Conservation (phyloP, 78 protist species). For the Emiliania huxleyi region DNA sequence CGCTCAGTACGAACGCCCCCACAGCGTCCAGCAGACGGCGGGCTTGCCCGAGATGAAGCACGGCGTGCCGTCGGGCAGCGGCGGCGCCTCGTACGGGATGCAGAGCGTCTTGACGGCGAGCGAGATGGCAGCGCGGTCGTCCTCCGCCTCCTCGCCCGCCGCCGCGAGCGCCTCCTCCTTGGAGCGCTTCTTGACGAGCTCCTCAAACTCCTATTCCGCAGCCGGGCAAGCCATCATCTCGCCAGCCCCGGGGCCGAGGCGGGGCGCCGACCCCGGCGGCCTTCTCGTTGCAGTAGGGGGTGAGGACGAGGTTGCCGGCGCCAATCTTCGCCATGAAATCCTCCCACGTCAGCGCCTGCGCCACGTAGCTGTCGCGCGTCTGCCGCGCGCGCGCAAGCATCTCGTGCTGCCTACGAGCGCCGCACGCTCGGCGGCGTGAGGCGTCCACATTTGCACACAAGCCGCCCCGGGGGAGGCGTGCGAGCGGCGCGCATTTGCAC, state of each 20-base stretch:
- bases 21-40: slow-evolving; percentile 33
- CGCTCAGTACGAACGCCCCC: slow-evolving; percentile 49
- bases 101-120: slow-evolving; percentile 92
- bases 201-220: slow-evolving; percentile 68
- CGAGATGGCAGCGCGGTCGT: slow-evolving; percentile 53
- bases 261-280: not conserved
- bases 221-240: too few species aligned
- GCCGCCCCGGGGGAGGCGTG: too few species aligned
- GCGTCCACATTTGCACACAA: too few species aligned
- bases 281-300: slow-evolving; percentile 81
- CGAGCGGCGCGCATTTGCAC: slow-evolving; percentile 79
- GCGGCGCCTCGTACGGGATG: slow-evolving; percentile 73
- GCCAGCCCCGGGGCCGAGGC: too few species aligned
- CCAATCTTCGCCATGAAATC: slow-evolving; percentile 79
- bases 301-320: slow-evolving; percentile 45
- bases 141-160: slow-evolving; percentile 22
- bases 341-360: slow-evolving; percentile 61
- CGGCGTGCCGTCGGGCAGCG: slow-evolving; percentile 14
- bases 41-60: slow-evolving; percentile 47
- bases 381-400: slow-evolving; percentile 67
- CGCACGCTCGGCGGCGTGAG: too few species aligned
- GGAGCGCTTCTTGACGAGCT: slow-evolving; percentile 72
- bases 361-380: slow-evolving; percentile 59
- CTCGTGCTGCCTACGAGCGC: slow-evolving; percentile 33
- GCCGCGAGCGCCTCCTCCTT: slow-evolving; percentile 46